These are phyloP conservation scores for Triangularia setosa DNA, from an alignment of 2,329 filamentous ascomycete genomes.

Conservation along the genomic window DNA sequence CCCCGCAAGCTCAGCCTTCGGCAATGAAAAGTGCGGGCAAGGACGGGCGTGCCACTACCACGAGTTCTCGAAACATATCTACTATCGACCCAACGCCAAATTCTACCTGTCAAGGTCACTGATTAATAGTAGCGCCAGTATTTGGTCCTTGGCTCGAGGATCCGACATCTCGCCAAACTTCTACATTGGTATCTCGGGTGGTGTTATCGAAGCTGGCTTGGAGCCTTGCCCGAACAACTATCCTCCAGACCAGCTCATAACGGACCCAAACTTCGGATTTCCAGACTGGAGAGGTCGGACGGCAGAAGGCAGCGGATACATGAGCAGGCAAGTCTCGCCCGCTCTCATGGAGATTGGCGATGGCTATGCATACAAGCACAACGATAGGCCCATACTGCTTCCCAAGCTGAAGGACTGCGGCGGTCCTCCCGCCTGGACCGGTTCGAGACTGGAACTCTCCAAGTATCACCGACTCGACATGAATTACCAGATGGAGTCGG, in stretches of 20 bases:
- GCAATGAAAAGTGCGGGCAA: slow-evolving; percentile 34
- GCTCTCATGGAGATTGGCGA: slow-evolving; percentile 26
- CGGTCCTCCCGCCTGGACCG: slow-evolving; percentile 11
- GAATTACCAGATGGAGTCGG: slow-evolving; percentile 21
- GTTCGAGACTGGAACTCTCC: neutral
- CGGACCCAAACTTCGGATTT: slow-evolving; percentile 25
- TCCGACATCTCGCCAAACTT: slow-evolving; percentile 45
- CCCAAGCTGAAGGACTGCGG: slow-evolving; percentile 20
- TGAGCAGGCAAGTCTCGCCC: slow-evolving; percentile 7
- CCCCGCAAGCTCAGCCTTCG: neutral
- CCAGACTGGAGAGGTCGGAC: slow-evolving; percentile 13
- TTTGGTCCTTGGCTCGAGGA: slow-evolving; percentile 47
- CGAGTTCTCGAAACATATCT: slow-evolving; percentile 37
- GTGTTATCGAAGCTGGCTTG: slow-evolving; percentile 42
- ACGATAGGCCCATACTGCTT: slow-evolving; percentile 22
- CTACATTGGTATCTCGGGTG: slow-evolving; percentile 47
- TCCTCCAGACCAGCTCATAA: neutral
- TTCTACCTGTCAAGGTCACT: slow-evolving; percentile 39
- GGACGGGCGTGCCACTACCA: slow-evolving; percentile 47
- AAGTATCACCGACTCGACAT: slow-evolving; percentile 26
- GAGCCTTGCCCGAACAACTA: slow-evolving; percentile 19
- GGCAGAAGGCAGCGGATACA: slow-evolving; percentile 10
- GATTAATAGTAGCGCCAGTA: slow-evolving; percentile 21
- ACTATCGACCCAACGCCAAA: slow-evolving; percentile 48
- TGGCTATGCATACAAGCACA: slow-evolving; percentile 18